Evolutionary conservation across 2,329 filamentous ascomycete genomes (phyloP).

Genomic region (Trichoderma lentiforme): DNA sequence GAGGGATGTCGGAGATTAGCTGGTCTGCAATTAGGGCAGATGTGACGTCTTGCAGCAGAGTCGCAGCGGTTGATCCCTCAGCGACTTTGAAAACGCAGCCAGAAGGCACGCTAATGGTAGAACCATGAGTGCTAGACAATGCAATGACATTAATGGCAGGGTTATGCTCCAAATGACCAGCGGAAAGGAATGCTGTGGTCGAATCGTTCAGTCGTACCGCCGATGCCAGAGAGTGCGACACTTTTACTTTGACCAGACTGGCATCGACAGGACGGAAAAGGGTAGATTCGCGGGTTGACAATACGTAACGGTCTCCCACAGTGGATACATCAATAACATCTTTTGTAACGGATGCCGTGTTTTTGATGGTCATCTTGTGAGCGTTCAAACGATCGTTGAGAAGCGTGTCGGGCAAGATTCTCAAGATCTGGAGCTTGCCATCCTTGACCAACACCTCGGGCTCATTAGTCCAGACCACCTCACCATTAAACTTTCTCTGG

Average conservation of each 20-base stretch:
- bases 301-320: background rate
- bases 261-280: background rate
- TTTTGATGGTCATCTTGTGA: background rate
- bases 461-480: background rate
- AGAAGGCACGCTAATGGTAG: background rate
- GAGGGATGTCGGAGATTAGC: background rate
- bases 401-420: background rate
- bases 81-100: background rate
- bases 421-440: background rate
- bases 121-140: background rate
- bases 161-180: background rate
- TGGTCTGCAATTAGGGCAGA: background rate
- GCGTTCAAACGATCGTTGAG: background rate
- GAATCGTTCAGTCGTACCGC: background rate
- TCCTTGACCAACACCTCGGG: background rate
- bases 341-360: background rate
- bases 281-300: background rate
- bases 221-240: background rate
- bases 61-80: background rate
- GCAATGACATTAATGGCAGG: background rate
- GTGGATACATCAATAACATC: background rate
- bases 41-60: background rate
- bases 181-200: background rate
- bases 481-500: background rate
- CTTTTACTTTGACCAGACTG: background rate